Conservation (phyloP, 257 asterid genomes). For the Coffea canephora region DNA sequence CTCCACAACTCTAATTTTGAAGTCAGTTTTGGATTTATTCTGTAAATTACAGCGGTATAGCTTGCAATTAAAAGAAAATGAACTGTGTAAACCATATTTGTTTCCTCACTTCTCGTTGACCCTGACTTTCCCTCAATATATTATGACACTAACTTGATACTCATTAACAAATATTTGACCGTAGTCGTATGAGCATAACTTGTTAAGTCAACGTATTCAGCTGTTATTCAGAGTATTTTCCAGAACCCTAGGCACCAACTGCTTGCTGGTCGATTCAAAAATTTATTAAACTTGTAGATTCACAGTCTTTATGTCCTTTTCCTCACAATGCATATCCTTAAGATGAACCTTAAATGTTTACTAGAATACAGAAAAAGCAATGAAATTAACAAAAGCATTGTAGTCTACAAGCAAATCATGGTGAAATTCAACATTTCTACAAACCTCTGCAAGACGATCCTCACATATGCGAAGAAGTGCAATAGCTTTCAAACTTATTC, state of each 20-base stretch:
- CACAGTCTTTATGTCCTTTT: neutral
- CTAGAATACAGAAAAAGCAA: neutral
- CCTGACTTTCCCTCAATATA: neutral
- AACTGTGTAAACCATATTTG: neutral
- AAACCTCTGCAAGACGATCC: slow-evolving; percentile 99
- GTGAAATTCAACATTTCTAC: slow-evolving; percentile 22
- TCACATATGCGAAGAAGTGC: slow-evolving; percentile 99
- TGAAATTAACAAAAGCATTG: neutral
- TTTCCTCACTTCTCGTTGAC: neutral
- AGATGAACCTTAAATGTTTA: neutral
- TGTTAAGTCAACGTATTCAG: neutral
- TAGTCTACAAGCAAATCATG: neutral
- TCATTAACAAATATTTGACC: no score
- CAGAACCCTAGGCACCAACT: neutral
- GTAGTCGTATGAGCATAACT: no score
- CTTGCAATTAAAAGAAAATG: neutral
- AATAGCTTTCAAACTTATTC: slow-evolving; percentile 98
- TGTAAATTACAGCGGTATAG: neutral
- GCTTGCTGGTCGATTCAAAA: neutral
- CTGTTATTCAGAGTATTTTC: neutral
- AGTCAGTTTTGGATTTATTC: neutral
- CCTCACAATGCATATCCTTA: neutral
- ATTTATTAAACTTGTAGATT: neutral
- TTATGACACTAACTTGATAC: neutral
- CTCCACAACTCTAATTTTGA: neutral